Conservation (phyloP, 2,329 filamentous ascomycete genomes). For the Ophioceras dolichostomum region DNA sequence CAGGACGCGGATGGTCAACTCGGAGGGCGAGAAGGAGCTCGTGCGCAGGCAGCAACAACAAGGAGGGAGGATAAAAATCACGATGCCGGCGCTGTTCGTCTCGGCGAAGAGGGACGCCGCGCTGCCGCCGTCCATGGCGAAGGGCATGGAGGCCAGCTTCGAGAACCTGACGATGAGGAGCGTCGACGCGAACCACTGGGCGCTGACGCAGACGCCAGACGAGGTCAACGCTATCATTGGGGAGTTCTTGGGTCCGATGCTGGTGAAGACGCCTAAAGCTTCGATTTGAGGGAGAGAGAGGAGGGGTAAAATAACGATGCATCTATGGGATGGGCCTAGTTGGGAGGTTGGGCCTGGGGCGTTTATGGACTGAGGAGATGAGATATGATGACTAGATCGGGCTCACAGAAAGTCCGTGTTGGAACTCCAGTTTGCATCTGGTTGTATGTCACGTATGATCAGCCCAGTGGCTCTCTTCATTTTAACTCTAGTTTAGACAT, state of each 20-base stretch:
- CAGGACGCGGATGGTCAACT: constrained; percentile 60
- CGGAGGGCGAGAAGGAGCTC: constrained; percentile 57
- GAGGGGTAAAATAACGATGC: too few species aligned
- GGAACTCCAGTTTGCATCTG: too few species aligned
- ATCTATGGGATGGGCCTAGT: too few species aligned
- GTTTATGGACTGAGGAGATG: too few species aligned
- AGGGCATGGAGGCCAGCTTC: constrained; percentile 57
- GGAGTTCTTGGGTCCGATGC: constrained; percentile 50
- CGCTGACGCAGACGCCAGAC: constrained; percentile 58
- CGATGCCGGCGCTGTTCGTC: constrained; percentile 62
- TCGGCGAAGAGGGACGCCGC: constrained; percentile 59
- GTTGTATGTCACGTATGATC: too few species aligned
- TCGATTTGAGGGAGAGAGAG: constrained; percentile 22
- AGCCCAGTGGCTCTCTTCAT: too few species aligned
- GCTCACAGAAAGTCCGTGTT: too few species aligned
- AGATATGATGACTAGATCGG: too few species aligned
- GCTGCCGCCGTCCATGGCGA: constrained; percentile 58
- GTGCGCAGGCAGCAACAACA: constrained; percentile 41
- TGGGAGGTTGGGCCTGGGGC: too few species aligned
- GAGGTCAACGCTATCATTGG: constrained; percentile 58
- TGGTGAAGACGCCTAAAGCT: constrained; percentile 26
- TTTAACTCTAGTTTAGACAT: too few species aligned
- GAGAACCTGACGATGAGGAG: constrained; percentile 51
- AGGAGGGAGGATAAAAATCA: constrained; percentile 39
- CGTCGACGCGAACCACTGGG: constrained; percentile 71